Evolutionary conservation across 2,329 filamentous ascomycete species (phyloP).

Genomic region (Exophiala viscosa): DNA sequence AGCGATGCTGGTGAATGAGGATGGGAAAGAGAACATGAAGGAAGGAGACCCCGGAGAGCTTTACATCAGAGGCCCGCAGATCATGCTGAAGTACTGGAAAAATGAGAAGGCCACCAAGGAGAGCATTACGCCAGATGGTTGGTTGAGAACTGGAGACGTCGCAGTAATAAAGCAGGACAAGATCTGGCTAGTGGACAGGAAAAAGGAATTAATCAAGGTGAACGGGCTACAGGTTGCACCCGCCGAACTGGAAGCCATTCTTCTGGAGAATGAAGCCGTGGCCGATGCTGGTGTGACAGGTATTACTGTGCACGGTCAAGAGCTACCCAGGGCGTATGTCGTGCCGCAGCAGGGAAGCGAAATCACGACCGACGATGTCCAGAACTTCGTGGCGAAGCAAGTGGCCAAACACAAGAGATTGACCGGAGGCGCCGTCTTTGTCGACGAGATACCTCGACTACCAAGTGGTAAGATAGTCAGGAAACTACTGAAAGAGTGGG

Average conservation of each 20-base stretch:
- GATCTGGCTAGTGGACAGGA: slow-evolving; percentile 53
- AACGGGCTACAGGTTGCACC: slow-evolving; percentile 60
- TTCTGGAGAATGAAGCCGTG: slow-evolving; percentile 50
- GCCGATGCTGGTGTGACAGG: slow-evolving; percentile 56
- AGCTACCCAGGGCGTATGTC: slow-evolving; percentile 12
- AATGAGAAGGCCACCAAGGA: slow-evolving; percentile 51
- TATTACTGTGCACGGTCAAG: slow-evolving; percentile 32
- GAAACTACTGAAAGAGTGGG: slow-evolving; percentile 26
- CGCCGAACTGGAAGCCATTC: slow-evolving; percentile 53
- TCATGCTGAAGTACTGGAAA: slow-evolving; percentile 53
- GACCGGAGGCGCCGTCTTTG: slow-evolving; percentile 45
- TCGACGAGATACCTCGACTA: slow-evolving; percentile 46
- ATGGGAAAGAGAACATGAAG: slow-evolving; percentile 64
- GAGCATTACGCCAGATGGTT: slow-evolving; percentile 66
- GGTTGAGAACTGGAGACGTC: slow-evolving; percentile 82
- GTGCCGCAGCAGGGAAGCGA: slow-evolving; percentile 37
- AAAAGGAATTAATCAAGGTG: slow-evolving; percentile 57
- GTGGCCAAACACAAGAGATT: slow-evolving; percentile 46
- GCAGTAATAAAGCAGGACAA: slow-evolving; percentile 55
- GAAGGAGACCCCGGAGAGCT: slow-evolving; percentile 65
- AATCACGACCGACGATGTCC: slow-evolving; percentile 32
- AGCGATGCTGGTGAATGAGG: slow-evolving; percentile 59
- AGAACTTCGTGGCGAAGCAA: slow-evolving; percentile 40
- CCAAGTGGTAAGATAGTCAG: slow-evolving; percentile 45
- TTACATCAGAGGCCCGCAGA: slow-evolving; percentile 50